Percentiles rank a stretch among this genome's conserved stretches.
phyloP scores from a whole-genome alignment of 805 yeast genomes.

The Cyberlindnera meyerae region DNA sequence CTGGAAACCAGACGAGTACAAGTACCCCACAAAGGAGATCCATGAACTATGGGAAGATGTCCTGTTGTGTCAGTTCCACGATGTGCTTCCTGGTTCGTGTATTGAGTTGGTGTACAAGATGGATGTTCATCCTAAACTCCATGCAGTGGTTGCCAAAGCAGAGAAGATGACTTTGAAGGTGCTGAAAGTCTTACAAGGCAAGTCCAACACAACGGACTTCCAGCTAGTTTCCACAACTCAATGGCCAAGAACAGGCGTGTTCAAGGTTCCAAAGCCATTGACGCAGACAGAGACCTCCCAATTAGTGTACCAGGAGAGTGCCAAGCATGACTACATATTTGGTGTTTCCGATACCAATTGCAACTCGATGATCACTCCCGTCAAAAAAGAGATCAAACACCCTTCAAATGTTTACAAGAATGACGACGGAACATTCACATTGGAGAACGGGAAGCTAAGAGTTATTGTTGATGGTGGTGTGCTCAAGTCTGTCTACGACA shows the following conservation, averaged over 20 bases:
- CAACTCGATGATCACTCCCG: conserved; percentile 12
- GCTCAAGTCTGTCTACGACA: conserved; percentile 60
- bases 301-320: conserved; percentile 15
- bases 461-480: conserved; percentile 51
- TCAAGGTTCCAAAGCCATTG: conserved; percentile 29
- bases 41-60: conserved; percentile 83
- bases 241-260: conserved; percentile 49
- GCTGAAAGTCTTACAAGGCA: conserved; percentile 22
- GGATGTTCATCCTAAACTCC: conserved; percentile 78
- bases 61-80: conserved; percentile 91
- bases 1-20: conserved; percentile 40
- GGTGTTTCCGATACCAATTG: conserved; percentile 3
- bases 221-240: conserved; percentile 50
- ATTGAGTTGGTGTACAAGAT: conserved; percentile 89
- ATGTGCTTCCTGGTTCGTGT: conserved; percentile 96
- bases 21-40: conserved; percentile 67
- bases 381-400: conserved; percentile 27
- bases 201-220: conserved; percentile 21
- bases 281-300: conserved; percentile 1
- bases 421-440: conserved; percentile 38
- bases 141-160: conserved; percentile 48
- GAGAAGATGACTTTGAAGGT: conserved; percentile 43
- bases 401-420: conserved; percentile 46
- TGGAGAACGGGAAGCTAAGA: conserved; percentile 57
- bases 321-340: conserved; percentile 21